Percentiles rank a stretch among this genome's conserved stretches.
Conservation (phyloP, 2,329 filamentous ascomycete species). For the Eurotiales sp. region DNA sequence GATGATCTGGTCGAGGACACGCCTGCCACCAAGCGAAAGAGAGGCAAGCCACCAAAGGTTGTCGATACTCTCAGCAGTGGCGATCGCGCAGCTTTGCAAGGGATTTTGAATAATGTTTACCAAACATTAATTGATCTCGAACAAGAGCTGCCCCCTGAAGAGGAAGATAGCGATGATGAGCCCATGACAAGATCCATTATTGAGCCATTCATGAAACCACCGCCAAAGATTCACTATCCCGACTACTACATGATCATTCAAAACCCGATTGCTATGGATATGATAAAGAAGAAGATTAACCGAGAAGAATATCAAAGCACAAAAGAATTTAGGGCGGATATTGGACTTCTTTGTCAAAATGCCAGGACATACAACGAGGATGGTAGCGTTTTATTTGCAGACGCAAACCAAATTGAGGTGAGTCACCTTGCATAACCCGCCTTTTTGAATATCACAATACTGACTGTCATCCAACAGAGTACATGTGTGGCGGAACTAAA, state of each 20-base stretch:
- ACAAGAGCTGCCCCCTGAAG: constrained; percentile 59
- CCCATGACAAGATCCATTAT: constrained; percentile 74
- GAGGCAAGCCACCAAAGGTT: constrained; percentile 67
- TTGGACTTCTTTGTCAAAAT: constrained; percentile 81
- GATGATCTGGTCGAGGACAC: constrained; percentile 72
- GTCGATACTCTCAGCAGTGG: constrained; percentile 62
- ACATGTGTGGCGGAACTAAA: constrained; percentile 52
- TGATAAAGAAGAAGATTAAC: constrained; percentile 92
- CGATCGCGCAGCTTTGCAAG: constrained; percentile 74
- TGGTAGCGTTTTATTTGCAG: constrained; percentile 82
- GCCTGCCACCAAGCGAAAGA: constrained; percentile 72
- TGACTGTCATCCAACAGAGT: constrained; percentile 32
- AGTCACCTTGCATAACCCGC: constrained; percentile 32
- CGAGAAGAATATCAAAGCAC: constrained; percentile 85
- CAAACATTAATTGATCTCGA: constrained; percentile 80
- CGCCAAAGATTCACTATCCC: constrained; percentile 81
- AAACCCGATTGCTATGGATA: constrained; percentile 91
- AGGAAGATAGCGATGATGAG: constrained; percentile 52
- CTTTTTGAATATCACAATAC: constrained; percentile 10
- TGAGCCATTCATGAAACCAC: constrained; percentile 87
- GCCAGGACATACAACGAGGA: constrained; percentile 97
- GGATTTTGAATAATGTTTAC: constrained; percentile 71
- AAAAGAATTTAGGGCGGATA: constrained; percentile 75
- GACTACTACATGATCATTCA: constrained; percentile 95
- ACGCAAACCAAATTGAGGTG: constrained; percentile 91